These are phyloP conservation scores for Solanum chilense DNA, from an alignment of 257 asterid genomes.

Conservation along the genomic window DNA sequence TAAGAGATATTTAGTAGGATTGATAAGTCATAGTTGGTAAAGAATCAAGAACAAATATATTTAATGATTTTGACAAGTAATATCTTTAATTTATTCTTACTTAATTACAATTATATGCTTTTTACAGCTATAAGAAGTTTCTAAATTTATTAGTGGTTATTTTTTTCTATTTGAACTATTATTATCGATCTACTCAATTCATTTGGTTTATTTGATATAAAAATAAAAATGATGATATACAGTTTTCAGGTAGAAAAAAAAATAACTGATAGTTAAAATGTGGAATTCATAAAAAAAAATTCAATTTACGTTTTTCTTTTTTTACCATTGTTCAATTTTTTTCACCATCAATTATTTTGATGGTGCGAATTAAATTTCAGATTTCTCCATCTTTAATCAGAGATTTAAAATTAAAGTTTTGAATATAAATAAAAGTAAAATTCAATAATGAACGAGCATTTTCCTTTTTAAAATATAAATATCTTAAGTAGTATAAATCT, in stretches of 20 bases:
- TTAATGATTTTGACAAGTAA: neutral
- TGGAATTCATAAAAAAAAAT: neutral
- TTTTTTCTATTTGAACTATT: neutral
- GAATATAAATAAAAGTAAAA: neutral
- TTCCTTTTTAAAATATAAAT: neutral
- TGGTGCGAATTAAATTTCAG: neutral
- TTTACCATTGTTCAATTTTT: neutral
- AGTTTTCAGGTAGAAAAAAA: no score
- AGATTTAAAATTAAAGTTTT: neutral
- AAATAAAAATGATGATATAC: no score
- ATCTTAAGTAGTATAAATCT: neutral
- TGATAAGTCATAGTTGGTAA: neutral
- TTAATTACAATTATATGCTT: neutral
- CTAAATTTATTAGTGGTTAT: no score
- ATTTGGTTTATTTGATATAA: no score
- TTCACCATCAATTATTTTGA: neutral
- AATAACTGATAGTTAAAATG: neutral
- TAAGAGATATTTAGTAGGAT: neutral
- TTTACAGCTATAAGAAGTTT: no score
- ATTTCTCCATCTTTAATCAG: neutral
- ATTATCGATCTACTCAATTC: no score
- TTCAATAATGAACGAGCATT: neutral
- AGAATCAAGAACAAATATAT: neutral
- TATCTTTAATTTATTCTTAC: neutral
- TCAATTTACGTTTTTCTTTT: no score